A percentile compares a stretch with the other conserved stretches of the same genome.
Evolutionary conservation across 2,329 filamentous ascomycete species (phyloP).

Genomic region (Penicillium sp.): DNA sequence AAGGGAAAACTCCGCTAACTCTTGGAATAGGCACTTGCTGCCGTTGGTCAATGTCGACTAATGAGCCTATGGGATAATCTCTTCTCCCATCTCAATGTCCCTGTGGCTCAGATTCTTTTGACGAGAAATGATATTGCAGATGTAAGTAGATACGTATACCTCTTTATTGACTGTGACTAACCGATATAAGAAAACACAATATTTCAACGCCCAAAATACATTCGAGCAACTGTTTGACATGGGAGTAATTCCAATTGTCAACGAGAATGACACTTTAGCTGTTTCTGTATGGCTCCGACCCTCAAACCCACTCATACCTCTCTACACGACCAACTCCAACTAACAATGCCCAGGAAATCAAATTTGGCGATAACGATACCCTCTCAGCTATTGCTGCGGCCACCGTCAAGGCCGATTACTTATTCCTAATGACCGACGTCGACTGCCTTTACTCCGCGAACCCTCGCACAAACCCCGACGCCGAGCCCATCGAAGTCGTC

Average conservation of each 20-base stretch:
- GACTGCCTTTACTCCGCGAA: constrained; percentile 98
- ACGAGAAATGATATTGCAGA: constrained; percentile 97
- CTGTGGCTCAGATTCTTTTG: constrained; percentile 90
- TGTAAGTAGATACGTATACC: constrained; percentile 64
- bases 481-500: constrained; percentile 87
- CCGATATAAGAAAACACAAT: constrained; percentile 70
- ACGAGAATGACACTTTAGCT: constrained; percentile 96
- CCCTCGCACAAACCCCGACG: constrained; percentile 81
- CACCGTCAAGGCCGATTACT: constrained; percentile 94
- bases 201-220: constrained; percentile 95
- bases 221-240: constrained; percentile 87
- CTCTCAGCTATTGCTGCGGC: constrained; percentile 94
- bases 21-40: constrained; percentile 72
- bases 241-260: constrained; percentile 97
- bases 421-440: constrained; percentile 99
- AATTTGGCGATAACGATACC: constrained; percentile 99
- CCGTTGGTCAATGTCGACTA: constrained; percentile 92
- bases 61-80: constrained; percentile 95
- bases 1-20: constrained; percentile 1
- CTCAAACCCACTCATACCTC: no score
- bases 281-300: constrained; percentile 64
- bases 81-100: constrained; percentile 84
- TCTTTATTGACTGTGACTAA: not conserved
- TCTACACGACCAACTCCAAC: no score
- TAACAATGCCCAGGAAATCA: constrained; percentile 90